phyloP scores from a whole-genome alignment of 2,329 filamentous ascomycete species.

The Blastomyces gilchristii region DNA sequence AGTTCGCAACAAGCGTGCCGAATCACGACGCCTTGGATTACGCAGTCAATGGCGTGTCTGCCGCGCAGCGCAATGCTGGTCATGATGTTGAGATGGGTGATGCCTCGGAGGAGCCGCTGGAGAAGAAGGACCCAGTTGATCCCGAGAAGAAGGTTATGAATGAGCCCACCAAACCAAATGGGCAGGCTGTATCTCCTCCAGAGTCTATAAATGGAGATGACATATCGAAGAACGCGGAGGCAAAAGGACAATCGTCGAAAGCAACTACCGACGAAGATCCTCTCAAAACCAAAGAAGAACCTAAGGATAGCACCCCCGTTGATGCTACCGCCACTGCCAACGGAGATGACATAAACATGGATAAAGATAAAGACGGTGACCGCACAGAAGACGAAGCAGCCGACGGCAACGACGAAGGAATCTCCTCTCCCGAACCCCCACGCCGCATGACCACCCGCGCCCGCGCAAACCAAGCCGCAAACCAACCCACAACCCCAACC shows the following conservation, averaged over 20 bases:
- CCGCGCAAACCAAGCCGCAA: slow-evolving; percentile 29
- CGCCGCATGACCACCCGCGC: slow-evolving; percentile 40
- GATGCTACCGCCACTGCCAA: not conserved
- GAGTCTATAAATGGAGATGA: slow-evolving; percentile 9
- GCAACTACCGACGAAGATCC: not conserved
- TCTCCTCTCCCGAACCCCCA: slow-evolving; percentile 30
- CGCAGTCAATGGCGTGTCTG: not conserved
- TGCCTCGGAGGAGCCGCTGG: slow-evolving; percentile 12
- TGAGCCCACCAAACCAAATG: not conserved
- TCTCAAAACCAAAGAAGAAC: not conserved
- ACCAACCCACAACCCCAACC: slow-evolving; percentile 20
- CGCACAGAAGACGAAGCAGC: slow-evolving; percentile 13
- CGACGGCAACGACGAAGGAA: slow-evolving; percentile 9
- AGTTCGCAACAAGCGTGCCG: not conserved
- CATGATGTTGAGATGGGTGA: slow-evolving; percentile 30
- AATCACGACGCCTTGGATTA: slow-evolving; percentile 13
- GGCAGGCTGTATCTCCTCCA: slow-evolving; percentile 3
- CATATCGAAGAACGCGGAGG: not conserved
- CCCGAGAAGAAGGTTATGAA: not conserved
- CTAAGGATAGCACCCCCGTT: not conserved
- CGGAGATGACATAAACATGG: slow-evolving; percentile 13
- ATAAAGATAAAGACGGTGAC: slow-evolving; percentile 15
- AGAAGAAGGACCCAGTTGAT: not conserved
- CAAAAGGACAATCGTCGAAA: not conserved
- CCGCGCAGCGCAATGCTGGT: slow-evolving; percentile 9